phyloP scores from a whole-genome alignment of 2,329 filamentous ascomycete species.

The Aspergillus sp. region DNA sequence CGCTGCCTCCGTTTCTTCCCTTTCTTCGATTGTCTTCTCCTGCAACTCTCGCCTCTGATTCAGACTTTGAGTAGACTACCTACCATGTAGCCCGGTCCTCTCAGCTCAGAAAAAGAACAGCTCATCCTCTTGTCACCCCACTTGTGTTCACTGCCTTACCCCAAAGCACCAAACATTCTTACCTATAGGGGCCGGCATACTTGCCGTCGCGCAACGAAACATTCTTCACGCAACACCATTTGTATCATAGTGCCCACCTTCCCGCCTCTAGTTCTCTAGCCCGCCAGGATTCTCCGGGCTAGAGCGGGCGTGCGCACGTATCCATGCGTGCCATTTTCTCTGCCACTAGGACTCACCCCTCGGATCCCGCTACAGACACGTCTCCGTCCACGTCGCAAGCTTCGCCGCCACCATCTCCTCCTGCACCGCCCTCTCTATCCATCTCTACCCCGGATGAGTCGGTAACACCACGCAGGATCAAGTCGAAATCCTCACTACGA shows the following conservation, averaged over 20 bases:
- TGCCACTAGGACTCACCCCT: slow-evolving; percentile 27
- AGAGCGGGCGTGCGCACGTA: slow-evolving; percentile 24
- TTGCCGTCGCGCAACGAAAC: slow-evolving; percentile 9
- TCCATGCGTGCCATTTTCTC: slow-evolving; percentile 41
- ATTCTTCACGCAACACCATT: slow-evolving; percentile 13
- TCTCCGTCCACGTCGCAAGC: slow-evolving; percentile 29
- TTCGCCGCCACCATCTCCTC: slow-evolving; percentile 26
- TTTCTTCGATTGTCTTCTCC: neutral
- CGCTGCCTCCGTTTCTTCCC: neutral
- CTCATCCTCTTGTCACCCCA: slow-evolving; percentile 5
- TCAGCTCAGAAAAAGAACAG: slow-evolving; percentile 6
- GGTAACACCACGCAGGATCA: slow-evolving; percentile 29
- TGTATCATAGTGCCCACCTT: slow-evolving; percentile 16
- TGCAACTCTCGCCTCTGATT: neutral
- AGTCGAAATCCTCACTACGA: slow-evolving; percentile 38
- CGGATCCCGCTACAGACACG: slow-evolving; percentile 25
- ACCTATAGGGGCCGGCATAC: slow-evolving; percentile 14
- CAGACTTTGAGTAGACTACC: neutral
- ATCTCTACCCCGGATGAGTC: slow-evolving; percentile 29
- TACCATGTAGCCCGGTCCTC: neutral
- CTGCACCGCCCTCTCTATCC: slow-evolving; percentile 26
- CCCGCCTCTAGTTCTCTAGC: slow-evolving; percentile 14
- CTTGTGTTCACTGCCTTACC: neutral
- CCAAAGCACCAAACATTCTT: slow-evolving; percentile 6
- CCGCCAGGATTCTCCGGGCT: slow-evolving; percentile 14